phyloP scores from a whole-genome alignment of 2,329 filamentous ascomycete species.

The Trichoderma harzianum region DNA sequence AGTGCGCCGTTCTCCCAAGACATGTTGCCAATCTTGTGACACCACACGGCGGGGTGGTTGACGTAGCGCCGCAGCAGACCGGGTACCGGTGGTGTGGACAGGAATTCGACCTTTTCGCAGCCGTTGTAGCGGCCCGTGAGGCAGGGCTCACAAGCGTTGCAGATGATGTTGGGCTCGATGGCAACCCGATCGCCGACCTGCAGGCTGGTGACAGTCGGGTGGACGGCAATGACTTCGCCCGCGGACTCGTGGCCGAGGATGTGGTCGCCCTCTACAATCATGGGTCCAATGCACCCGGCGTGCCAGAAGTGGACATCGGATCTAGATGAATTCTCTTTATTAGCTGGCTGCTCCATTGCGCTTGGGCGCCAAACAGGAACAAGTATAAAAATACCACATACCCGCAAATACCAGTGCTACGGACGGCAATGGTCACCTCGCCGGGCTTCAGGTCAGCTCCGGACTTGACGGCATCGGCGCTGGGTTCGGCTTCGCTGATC shows the following conservation, averaged over 20 bases:
- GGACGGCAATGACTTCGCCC: conserved; percentile 76
- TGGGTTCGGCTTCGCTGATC: conserved; percentile 76
- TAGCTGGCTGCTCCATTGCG: background rate
- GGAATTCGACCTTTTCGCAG: conserved; percentile 79
- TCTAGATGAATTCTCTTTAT: conserved; percentile 40
- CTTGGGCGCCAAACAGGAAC: background rate
- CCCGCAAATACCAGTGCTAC: conserved; percentile 96
- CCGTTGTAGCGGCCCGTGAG: conserved; percentile 93
- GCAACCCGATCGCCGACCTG: conserved; percentile 87
- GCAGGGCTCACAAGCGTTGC: conserved; percentile 85
- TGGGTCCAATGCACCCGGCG: conserved; percentile 88
- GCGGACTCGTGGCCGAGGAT: conserved; percentile 94
- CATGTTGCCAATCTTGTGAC: conserved; percentile 93
- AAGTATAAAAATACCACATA: conserved; percentile 39
- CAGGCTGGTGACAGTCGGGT: conserved; percentile 73
- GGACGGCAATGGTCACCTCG: conserved; percentile 83
- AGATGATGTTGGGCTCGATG: conserved; percentile 91
- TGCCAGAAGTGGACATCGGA: conserved; percentile 98
- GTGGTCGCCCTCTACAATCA: conserved; percentile 86
- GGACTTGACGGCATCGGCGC: conserved; percentile 67
- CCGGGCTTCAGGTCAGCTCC: conserved; percentile 69
- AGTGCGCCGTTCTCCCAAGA: conserved; percentile 87
- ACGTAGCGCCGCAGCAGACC: conserved; percentile 89
- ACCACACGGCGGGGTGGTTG: conserved; percentile 92
- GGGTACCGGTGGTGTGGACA: conserved; percentile 84